phyloP scores from a whole-genome alignment of 1,139 yeast species.

The Pichia sp. region DNA sequence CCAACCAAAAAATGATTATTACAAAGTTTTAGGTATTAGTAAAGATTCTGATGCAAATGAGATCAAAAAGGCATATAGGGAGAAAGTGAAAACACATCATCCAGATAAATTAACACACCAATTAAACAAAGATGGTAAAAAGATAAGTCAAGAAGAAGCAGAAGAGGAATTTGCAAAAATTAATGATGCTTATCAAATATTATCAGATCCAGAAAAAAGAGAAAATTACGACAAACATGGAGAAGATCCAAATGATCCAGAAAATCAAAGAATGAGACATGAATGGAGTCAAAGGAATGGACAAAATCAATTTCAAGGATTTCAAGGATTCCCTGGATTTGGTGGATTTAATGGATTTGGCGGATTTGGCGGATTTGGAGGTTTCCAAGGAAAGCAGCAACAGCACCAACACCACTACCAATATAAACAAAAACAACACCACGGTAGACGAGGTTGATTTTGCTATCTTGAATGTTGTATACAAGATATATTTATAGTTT shows the following conservation, averaged over 20 bases:
- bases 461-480: background rate
- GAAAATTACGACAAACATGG: constrained; percentile 58
- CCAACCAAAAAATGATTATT: constrained; percentile 60
- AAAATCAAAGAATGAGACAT: too few species aligned
- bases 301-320: constrained; percentile 1
- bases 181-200: constrained; percentile 86
- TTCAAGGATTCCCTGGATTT: constrained; percentile 3
- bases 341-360: background rate
- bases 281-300: constrained; percentile 3
- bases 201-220: constrained; percentile 60
- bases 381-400: background rate
- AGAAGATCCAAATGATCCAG: constrained; percentile 47
- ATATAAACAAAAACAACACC: background rate
- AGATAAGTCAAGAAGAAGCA: constrained; percentile 60
- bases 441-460: too few species aligned
- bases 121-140: constrained; percentile 24
- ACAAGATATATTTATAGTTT: too few species aligned
- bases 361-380: constrained; percentile 6
- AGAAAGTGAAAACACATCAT: constrained; percentile 73
- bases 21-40: constrained; percentile 66
- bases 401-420: background rate
- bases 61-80: constrained; percentile 76
- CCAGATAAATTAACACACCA: constrained; percentile 73
- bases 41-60: constrained; percentile 65
- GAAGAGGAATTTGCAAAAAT: constrained; percentile 86